phyloP scores from a whole-genome alignment of 73 alveolate genomes.

The Tetrahymena elliotti region DNA sequence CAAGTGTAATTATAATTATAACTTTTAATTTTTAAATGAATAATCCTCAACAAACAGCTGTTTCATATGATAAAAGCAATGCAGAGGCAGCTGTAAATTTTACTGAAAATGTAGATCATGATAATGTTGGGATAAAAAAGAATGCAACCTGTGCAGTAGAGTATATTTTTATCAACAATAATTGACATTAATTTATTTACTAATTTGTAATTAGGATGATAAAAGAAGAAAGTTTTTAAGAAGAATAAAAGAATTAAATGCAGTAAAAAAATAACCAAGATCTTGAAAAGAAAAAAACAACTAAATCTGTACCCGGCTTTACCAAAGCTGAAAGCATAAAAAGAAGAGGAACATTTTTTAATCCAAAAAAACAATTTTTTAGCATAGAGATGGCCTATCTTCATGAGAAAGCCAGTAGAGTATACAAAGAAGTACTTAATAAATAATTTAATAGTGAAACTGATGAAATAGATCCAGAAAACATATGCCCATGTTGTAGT shows the following conservation, averaged over 20 bases:
- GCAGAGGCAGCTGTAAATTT: neutral
- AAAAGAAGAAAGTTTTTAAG: neutral
- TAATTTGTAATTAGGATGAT: neutral
- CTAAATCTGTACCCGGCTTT: neutral
- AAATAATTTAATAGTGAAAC: neutral
- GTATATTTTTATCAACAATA: neutral
- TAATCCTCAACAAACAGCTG: neutral
- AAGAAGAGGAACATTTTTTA: neutral
- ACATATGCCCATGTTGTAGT: neutral
- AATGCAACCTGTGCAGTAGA: neutral
- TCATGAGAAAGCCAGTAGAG: neutral
- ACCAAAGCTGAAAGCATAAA: neutral
- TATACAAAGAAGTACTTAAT: neutral
- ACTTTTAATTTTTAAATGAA: neutral
- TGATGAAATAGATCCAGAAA: neutral
- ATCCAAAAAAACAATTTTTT: neutral
- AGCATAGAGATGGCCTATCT: neutral
- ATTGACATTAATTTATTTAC: neutral
- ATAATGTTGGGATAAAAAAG: neutral
- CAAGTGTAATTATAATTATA: neutral
- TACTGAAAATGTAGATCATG: neutral
- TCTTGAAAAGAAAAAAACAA: neutral
- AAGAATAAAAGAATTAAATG: neutral
- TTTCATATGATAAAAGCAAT: neutral
- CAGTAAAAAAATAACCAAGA: neutral